phyloP scores from a whole-genome alignment of 2,329 filamentous ascomycete genomes.

The Orbilia oligospora region DNA sequence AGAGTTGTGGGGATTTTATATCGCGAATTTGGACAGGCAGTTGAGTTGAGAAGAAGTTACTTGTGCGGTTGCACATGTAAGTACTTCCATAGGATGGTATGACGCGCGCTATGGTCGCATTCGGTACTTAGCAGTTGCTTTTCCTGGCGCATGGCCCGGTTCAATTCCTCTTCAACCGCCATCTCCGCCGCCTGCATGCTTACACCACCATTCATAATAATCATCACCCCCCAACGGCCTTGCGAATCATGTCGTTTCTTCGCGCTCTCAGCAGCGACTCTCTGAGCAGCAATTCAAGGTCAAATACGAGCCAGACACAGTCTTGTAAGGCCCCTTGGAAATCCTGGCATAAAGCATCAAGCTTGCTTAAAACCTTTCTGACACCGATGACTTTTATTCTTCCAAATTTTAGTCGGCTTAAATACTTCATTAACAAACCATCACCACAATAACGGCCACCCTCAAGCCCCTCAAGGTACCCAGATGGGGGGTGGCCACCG shows the following conservation, averaged over 20 bases:
- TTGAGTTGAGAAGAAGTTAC: too few relatives aligned
- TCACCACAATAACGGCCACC: constrained; percentile 22
- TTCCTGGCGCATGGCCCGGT: background rate
- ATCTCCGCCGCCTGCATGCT: constrained; percentile 1
- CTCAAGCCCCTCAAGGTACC: constrained; percentile 7
- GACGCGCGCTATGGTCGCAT: background rate
- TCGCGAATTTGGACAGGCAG: background rate
- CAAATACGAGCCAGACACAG: constrained; percentile 18
- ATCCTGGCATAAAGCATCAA: background rate
- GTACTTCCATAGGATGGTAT: background rate
- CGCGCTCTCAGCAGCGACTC: constrained; percentile 56
- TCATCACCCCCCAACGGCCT: background rate
- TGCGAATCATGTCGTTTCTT: constrained; percentile 50
- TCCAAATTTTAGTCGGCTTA: constrained; percentile 8
- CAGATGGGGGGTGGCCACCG: constrained; percentile 36
- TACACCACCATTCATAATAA: background rate
- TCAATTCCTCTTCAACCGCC: background rate
- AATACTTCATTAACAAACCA: constrained; percentile 29
- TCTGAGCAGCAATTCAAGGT: constrained; percentile 34
- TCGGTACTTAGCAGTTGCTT: background rate
- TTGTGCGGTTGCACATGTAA: background rate
- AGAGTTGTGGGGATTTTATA: background rate
- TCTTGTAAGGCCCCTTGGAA: constrained; percentile 22
- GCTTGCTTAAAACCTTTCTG: background rate
- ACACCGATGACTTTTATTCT: background rate